Base-by-base conservation (phyloP, 2,329 filamentous ascomycete genomes). In the Ceratocystis diversiconidia region DNA sequence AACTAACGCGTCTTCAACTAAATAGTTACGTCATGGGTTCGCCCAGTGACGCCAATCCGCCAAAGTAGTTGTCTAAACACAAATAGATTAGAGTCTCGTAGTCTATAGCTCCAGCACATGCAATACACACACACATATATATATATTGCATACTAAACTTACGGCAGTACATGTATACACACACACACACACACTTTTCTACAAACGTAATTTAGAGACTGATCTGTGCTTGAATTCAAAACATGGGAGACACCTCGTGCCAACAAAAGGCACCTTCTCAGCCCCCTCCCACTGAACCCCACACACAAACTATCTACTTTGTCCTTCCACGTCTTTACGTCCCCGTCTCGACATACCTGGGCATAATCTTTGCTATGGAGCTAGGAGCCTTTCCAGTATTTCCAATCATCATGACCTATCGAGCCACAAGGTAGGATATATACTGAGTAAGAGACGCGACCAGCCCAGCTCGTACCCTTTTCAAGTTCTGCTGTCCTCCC, bases 401-500 rank as follows among this genome's bases (percentile, higher is more conserved):
- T n/a, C 7, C 63, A 52, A 41, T 10, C 57, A 28, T n/a, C 2
- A 28, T 43, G 19, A 43, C 63, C 52, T 55, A 63, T 63, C 22
- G 5, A 59, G 19, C 36, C 50, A 48, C 8, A 22, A 36, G 66
- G 63, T 69, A 69, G 71, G 36, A 12, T 41, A 67, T 73, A 72
- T 76, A 78, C 77, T 65, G 63, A 60, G 57, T 63, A 61, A 59
- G 69, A 70, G 69, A 77, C 79, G 79, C 77, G 78, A 80, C 79
- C 79, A 79, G 77, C 77, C 78, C 76, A 75, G 73, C 74, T 75
- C 75, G 55, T 41, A 28, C 61, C 52, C 32, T 36, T 70, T 69
- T 70, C 57, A 30, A 28, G 43, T 63, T n/a, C 41, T 36, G 55
- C 62, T 60, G 65, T 44, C 66, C 59, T 62, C 59, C 64, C 50